Base-by-base conservation (phyloP, 2,329 filamentous ascomycete genomes). In the Nigrograna mackinnonii region DNA sequence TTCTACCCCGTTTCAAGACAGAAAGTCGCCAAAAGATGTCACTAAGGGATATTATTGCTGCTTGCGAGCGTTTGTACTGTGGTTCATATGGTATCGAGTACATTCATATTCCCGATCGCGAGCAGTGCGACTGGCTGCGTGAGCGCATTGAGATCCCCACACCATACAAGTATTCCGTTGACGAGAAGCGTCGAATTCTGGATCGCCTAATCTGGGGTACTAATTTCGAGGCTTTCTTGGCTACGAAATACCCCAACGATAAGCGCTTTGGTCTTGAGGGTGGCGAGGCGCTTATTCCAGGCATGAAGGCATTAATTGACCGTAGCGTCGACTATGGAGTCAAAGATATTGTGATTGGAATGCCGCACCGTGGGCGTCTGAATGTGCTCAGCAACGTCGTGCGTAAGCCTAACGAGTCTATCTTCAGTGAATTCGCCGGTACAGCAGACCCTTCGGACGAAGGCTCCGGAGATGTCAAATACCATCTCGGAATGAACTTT, bases 401-500 rank as follows among this genome's bases (percentile, higher is more conserved):
- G 58, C 87, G 94, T 66, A 99, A 99, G 77, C 92, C 94, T 61
- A 99, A 99, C 73, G 94, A 97, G 77, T 97, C 94, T 54, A 99
- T 99, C 73, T 99, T 99, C 79, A 95, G 89, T 69, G 94, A 99
- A 72, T 99, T 99, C 64, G 88, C 89, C 50, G 94, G 94, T 59
- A 89, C 87, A 35, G 77, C 87, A 17, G 90, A 89, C 66, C 89
- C 89, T 41, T 87, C 89, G 57, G 94, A 97, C 58, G 92, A 99
- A 75, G 94, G 94, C 46, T 97, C 94, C 44, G 94, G 94, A 62
- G 94, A 99, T 70, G 94, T 99, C 73, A 99, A 99, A 76, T 99
- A 99, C 77, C 94, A 99, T 77, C 79, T 99, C 63, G 94, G 94
- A 67, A 99, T 99, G 94, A 99, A 99, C 79, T 99, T 99, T 58